phyloP scores from a whole-genome alignment of 345 rosid genomes.

The Eucalyptus urophylla region DNA sequence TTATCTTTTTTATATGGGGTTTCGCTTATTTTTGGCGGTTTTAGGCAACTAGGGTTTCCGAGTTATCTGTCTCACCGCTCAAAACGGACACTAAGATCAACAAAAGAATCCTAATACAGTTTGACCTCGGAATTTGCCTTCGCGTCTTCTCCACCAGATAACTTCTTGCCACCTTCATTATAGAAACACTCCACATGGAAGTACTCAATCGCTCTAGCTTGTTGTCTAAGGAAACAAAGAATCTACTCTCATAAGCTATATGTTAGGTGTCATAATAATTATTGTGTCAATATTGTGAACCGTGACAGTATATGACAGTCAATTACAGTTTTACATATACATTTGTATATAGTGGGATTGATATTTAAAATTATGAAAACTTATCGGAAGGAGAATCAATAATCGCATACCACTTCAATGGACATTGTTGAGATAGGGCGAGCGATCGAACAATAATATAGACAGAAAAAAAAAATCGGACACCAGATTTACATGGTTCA shows the following conservation, averaged over 20 bases:
- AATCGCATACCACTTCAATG: not conserved
- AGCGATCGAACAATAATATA: no score
- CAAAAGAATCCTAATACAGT: not conserved
- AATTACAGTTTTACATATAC: not conserved
- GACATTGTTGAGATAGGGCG: no score
- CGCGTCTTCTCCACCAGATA: not conserved
- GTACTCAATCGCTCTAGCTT: not conserved
- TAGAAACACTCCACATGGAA: not conserved
- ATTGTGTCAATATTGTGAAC: not conserved
- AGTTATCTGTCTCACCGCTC: not conserved
- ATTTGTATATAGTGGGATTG: not conserved
- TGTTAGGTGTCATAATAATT: not conserved
- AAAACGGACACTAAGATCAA: not conserved
- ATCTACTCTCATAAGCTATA: not conserved
- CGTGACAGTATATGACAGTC: not conserved
- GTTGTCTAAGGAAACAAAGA: not conserved
- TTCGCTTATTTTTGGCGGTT: not conserved
- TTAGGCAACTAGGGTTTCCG: not conserved
- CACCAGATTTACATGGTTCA: no score
- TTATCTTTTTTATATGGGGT: not conserved
- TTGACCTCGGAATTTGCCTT: not conserved
- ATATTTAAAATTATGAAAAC: not conserved
- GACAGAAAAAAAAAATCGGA: no score
- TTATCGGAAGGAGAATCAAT: not conserved
- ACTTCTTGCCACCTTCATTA: not conserved